Base-by-base conservation (phyloP, 306 rosid genomes). In the Erythrophleum fordii region DNA sequence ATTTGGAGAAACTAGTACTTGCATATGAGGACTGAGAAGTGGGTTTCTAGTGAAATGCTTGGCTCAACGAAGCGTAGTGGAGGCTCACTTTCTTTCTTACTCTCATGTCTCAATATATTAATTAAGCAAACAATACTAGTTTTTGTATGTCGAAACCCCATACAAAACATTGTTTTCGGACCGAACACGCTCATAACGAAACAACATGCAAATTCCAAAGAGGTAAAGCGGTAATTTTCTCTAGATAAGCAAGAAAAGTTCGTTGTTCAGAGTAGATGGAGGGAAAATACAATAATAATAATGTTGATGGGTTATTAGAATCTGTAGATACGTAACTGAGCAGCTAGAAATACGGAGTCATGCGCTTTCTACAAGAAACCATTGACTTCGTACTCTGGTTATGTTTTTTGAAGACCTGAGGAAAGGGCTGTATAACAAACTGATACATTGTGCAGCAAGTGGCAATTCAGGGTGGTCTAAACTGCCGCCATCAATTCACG, bases 31-130 rank as follows among this genome's bases (percentile, higher is more conserved):
- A 67, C 53, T 68, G 62, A 56, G 70, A 29, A 71, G 77, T 37
- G 48, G 59, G 77, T 78, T 83, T 77, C 83, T 73, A 55, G 20
- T 65, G 73, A 60, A 67, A 31, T 80, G 49, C 69, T 77, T 55
- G 48, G 37, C 72, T 80, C 65, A 64, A 76, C 81, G 31, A 72
- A 61, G 48, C 68, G 14, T 66, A 69, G 73, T 31, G 66, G n/a
- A 20, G 23, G 8, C 6, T 51, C 17, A 34, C 52, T 80, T 51
- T 25, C 76, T 61, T 72, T 53, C 29, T 65, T 14, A 3, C 13
- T 75, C 60, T 46, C 13, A 3, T 37, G 48, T 65, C 29, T 11
- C 31, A 5, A 53, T 5, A 6, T 53, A 55, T 52, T 23, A 25
- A 23, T 23, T 56, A 23, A 56, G 11, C 37, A 8, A n/a, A n/a